Base-by-base conservation (phyloP, 1,284 basidiomycete genomes). In the Sporisorium sorghi region DNA sequence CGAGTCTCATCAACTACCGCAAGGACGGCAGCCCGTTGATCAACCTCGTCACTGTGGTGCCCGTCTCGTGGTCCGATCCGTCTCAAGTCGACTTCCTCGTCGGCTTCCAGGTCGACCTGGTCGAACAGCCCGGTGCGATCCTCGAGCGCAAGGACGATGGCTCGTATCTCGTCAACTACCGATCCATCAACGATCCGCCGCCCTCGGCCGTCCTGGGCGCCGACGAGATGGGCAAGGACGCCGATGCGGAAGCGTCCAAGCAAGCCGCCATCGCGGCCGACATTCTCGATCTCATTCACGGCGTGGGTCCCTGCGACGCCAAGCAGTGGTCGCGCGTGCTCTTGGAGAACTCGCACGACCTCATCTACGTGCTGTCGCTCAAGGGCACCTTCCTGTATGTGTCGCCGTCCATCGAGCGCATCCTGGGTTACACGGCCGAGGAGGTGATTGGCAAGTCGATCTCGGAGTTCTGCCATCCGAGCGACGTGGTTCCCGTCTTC, bases 381-480 rank as follows among this genome's bases (percentile, higher is more conserved):
- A 97, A 97, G 81, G 95, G 95, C n/a, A 88, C 89, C 9, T 93
- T 97, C 86, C 89, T 95, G 53, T 98, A 97, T 83, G 92, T 93
- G 58, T 92, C 93, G 0, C 93, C 77, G 5, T 80, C 78, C 7
- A 73, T 80, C 35, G 76, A 82, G 59, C 74, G 76, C 30, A 70
- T 82, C 40, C 69, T 82, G 5, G 82, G 80, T 44, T 82, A 54
- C 57, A 76, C 72, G n/a, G 60, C 93, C 4, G 88, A 90, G 43
- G 93, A 96, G 70, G 89, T 97, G 60, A 87, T 94, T 26, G 93
- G 93, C 89, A 89, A 83, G 88, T 89, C 40, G 86, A 97, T 72
- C 86, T 89, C 48, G 90, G 94, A 83, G 87, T 81, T 93, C 65
- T 93, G 93, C 71, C 93, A 97, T 83, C 91, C 91, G 0, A 91